Conservation (phyloP, 2,329 filamentous ascomycete species). For the Dactylellina parvicollis region DNA sequence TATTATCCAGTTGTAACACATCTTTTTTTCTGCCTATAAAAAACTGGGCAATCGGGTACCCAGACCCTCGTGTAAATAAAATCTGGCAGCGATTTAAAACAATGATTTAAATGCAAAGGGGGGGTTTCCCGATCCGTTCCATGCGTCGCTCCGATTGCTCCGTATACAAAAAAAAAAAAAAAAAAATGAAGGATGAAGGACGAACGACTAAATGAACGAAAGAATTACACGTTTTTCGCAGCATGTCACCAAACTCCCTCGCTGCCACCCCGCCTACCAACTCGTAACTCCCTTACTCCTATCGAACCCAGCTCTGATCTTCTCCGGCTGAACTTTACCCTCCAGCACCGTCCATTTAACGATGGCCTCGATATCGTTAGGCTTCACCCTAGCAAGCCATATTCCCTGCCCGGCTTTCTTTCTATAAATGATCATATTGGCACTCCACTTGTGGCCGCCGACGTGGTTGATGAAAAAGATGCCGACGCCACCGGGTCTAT, state of each 20-base stretch:
- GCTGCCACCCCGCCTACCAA: slow-evolving; percentile 69
- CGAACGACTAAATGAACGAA: no score
- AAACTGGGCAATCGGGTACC: no score
- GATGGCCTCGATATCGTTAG: slow-evolving; percentile 70
- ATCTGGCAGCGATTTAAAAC: no score
- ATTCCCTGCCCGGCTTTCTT: slow-evolving; percentile 60
- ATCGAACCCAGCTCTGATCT: slow-evolving; percentile 92
- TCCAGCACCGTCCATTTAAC: slow-evolving; percentile 88
- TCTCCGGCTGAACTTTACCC: slow-evolving; percentile 92
- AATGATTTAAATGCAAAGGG: no score
- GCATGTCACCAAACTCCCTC: neutral
- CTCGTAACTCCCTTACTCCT: slow-evolving; percentile 80
- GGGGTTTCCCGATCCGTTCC: no score
- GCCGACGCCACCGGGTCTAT: slow-evolving; percentile 87
- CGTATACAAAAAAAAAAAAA: neutral
- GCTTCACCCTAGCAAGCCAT: slow-evolving; percentile 58
- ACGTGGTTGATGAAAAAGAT: slow-evolving; percentile 98
- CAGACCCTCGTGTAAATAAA: no score
- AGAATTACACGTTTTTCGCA: neutral
- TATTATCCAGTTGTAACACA: no score
- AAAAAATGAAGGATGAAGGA: neutral
- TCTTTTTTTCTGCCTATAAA: no score
- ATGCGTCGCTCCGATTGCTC: slow-evolving; percentile 3
- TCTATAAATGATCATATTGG: slow-evolving; percentile 93
- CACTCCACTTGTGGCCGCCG: slow-evolving; percentile 94